Conservation (phyloP, 805 yeast species). For the Candida gorgasii region DNA sequence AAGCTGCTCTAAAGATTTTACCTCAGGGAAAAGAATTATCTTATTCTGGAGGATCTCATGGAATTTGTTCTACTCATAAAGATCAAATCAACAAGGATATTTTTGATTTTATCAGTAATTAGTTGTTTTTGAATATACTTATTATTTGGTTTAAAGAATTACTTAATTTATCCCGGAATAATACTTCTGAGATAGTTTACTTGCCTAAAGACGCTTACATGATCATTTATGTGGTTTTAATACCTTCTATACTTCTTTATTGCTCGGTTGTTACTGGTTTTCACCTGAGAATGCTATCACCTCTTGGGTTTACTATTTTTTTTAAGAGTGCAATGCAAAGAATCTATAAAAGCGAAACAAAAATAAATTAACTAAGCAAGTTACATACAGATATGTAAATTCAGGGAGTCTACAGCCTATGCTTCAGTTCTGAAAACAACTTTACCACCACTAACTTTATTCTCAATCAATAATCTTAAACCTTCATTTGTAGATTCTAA, state of each 20-base stretch:
- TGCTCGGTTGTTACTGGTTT: neutral
- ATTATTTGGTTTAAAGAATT: neutral
- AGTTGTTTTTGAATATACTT: neutral
- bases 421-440: constrained; percentile 29
- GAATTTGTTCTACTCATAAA: constrained; percentile 18
- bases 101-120: constrained; percentile 11
- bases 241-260: neutral
- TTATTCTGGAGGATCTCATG: constrained; percentile 17
- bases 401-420: too few relatives aligned
- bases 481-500: constrained; percentile 36
- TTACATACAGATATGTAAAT: too few relatives aligned
- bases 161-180: neutral
- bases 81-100: constrained; percentile 14
- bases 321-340: neutral
- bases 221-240: neutral
- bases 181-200: neutral
- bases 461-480: constrained; percentile 32
- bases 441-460: constrained; percentile 47
- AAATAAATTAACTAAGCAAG: neutral
- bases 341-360: neutral
- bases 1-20: constrained; percentile 17
- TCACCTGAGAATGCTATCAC: neutral
- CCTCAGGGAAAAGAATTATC: constrained; percentile 14
- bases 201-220: neutral
- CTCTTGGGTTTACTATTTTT: neutral